Evolutionary conservation across 257 asterid genomes (phyloP).

Genomic region (Solanum medicagineum): DNA sequence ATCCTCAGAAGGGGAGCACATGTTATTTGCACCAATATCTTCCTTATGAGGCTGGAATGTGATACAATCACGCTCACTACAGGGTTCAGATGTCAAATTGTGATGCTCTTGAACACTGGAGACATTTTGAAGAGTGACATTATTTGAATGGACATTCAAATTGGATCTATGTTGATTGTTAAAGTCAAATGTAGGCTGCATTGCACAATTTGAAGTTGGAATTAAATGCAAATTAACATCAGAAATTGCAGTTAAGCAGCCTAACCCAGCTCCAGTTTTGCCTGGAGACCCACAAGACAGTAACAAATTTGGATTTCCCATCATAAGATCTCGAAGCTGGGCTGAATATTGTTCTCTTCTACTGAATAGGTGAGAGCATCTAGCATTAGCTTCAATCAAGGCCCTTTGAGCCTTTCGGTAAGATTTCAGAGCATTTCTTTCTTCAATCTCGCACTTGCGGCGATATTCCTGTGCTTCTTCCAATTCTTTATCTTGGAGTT

Average conservation of each 20-base stretch:
- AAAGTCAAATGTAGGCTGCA: conserved; percentile 10
- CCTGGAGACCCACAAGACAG: conserved; percentile 8
- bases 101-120: conserved; percentile 3
- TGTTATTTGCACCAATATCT: conserved; percentile 7
- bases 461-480: conserved; percentile 42
- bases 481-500: conserved; percentile 32
- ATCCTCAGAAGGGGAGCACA: conserved; percentile 15
- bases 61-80: conserved; percentile 18
- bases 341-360: conserved; percentile 35
- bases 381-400: conserved; percentile 32
- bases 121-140: conserved; percentile 4
- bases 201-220: conserved; percentile 13
- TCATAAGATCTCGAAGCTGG: conserved; percentile 34
- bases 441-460: conserved; percentile 34
- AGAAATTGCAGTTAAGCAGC: conserved; percentile 2
- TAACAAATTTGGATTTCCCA: conserved; percentile 29
- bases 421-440: conserved; percentile 29
- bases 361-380: conserved; percentile 31
- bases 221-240: conserved; percentile 8
- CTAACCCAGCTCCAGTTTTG: conserved; percentile 9
- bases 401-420: conserved; percentile 39
- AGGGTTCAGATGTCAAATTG: conserved; percentile 11
- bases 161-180: conserved; percentile 3
- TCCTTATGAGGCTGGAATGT: conserved; percentile 14
- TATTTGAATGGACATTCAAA: conserved; percentile 5